Evolutionary conservation across 306 rosid genomes (phyloP), one percentile per base, ranked within the genome.

Genomic region (Amphicarpaea edgeworthii): DNA sequence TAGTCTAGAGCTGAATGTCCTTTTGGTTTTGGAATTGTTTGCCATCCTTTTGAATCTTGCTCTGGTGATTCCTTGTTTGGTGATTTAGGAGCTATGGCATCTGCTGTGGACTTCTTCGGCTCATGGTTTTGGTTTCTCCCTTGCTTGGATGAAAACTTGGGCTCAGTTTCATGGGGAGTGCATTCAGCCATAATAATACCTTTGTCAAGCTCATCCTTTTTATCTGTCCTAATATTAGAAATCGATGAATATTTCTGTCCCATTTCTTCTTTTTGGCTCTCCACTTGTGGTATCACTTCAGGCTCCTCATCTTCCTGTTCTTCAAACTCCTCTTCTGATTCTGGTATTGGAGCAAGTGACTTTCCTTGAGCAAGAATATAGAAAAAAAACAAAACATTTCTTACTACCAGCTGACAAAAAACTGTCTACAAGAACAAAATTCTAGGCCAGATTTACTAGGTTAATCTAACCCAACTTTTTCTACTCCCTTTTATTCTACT

Each of bases 301-400:
- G 79, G 83, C 47, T 68, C 72, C 3, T 85, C 87, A 12, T 85
- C 93, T 76, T 51, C 97, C 59, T 87, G 88, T 54, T 88, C 96
- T 72, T 94, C 96, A 32, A 85, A 77, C 90, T 94, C 98, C 81
- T 82, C 96, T 83, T 90, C 98, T 30, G 90, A 86, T 78, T 94
- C 98, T 45, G 92, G 97, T 85, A 94, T 94, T 75, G 98, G 92
- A 92, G 97, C 96, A 82, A 94, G 97, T 72, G 97, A 87, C 98
- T 94, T 91, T 86, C 96, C 96, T 94, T 93, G 60, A 90, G 84
- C 97, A 90, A 79, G 73, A 70, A 75, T 69, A 57, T 54, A 81
- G 15, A 47, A 49, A 45, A 53, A 79, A 72, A 23, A 85, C 73
- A 85, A 76, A 58, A 67, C 30, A 71, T 72, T 78, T 73, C 80